Evolutionary conservation across 2,329 filamentous ascomycete genomes (phyloP), one percentile per base, ranked within the genome.

Genomic region (Monosporascus ibericus): DNA sequence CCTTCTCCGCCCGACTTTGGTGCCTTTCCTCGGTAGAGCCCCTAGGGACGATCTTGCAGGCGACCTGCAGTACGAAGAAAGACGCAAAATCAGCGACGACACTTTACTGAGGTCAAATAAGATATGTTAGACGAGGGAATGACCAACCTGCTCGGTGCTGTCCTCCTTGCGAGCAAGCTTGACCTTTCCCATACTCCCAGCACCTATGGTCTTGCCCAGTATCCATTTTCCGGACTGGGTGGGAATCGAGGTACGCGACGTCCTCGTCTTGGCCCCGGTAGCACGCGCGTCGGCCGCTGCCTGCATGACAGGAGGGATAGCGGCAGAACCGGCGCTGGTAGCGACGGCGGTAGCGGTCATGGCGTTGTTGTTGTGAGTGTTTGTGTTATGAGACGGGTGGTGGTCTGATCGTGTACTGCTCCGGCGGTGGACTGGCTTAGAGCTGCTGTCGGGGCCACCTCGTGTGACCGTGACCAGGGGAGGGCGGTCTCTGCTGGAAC

Each of bases 141-240:
- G 36, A 72, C 79, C 63, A 74, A 92, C 90, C 84, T 96, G 89
- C 75, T 97, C 94, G 62, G 87, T 88, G 20, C 88, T 89, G 64
- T 95, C 92, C 61, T 87, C 81, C 71, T 95, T 95, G 63, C 89
- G 89, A 24, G 94, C 94, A 60, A 99, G 77, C 75, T 97, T 97
- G 57, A 99, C 94, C 71, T 97, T 97, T 59, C 94, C 94, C 94
- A 99, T 99, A 70, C 92, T 97, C 48, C 94, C 94, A 50, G 92
- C 91, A 55, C 94, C 94, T 64, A 99, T 94, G 3, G 94, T 97
- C 77, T 97, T 97, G 54, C 92, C 92, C 49, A 99, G 77, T 52
- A 91, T 85, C 91, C 92, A 99, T 75, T 92, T 90, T 53, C 94
- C 94, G 14, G 92, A 91, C 47, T 88, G 85, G 3, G 92, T 91